Evolutionary conservation across 345 rosid species (phyloP).

Genomic region (Jatropha curcas): DNA sequence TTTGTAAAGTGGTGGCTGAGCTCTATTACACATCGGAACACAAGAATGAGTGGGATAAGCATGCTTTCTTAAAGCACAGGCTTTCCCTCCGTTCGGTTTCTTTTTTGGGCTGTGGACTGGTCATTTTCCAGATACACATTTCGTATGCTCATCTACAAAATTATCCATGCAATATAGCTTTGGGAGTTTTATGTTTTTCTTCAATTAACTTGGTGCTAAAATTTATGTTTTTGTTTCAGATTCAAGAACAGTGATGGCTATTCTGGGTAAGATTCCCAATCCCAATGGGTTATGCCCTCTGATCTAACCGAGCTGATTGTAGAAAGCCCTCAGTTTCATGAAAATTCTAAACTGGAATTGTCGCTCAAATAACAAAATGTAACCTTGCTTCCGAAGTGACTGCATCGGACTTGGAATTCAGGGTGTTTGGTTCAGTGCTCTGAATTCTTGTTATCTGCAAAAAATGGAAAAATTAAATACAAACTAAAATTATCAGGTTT

Average conservation of each 20-base stretch:
- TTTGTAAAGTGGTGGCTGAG: background rate
- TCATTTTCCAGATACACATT: background rate
- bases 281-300: background rate
- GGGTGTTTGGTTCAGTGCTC: background rate
- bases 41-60: background rate
- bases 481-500: no score
- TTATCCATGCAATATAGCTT: background rate
- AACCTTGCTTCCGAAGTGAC: background rate
- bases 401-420: background rate
- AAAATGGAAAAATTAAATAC: no score
- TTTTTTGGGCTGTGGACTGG: background rate
- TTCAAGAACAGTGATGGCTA: slow-evolving; percentile 99
- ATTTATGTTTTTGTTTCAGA: slow-evolving; percentile 46
- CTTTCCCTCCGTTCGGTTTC: background rate
- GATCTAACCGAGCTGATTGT: background rate
- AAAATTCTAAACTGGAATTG: background rate
- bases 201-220: background rate
- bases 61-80: background rate
- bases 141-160: background rate
- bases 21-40: background rate
- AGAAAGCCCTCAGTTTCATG: background rate
- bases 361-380: background rate
- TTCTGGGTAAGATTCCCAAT: slow-evolving; percentile 65
- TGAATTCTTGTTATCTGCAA: background rate
- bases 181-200: background rate